Conservation (phyloP, 2,329 filamentous ascomycete species). For the Sporothrix sp. region DNA sequence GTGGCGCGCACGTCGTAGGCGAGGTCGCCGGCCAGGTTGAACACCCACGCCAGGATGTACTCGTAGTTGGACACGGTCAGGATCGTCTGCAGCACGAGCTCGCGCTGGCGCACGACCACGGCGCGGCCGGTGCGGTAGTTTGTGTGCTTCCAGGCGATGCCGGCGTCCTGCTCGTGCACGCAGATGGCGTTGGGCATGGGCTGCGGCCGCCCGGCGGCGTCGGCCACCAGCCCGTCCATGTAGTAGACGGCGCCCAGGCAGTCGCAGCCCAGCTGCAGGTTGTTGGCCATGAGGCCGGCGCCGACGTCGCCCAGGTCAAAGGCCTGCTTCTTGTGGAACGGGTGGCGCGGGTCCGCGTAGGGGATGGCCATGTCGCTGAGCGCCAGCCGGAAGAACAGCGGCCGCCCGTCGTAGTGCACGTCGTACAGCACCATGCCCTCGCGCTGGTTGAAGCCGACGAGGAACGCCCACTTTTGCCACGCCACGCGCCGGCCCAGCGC, state of each 20-base stretch:
- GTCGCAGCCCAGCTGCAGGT: constrained; percentile 58
- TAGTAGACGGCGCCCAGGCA: constrained; percentile 57
- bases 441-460: constrained; percentile 58
- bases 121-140: constrained; percentile 56
- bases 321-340: constrained; percentile 60
- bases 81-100: constrained; percentile 59
- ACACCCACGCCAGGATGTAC: constrained; percentile 44
- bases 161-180: constrained; percentile 61
- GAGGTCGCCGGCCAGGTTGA: constrained; percentile 54
- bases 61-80: constrained; percentile 64
- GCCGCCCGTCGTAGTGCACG: constrained; percentile 54
- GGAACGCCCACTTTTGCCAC: constrained; percentile 62
- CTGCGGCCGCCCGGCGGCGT: constrained; percentile 40
- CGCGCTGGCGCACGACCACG: constrained; percentile 49
- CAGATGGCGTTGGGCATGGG: constrained; percentile 48
- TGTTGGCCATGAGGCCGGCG: constrained; percentile 57
- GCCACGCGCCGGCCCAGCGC: constrained; percentile 33
- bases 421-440: constrained; percentile 65
- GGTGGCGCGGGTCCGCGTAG: constrained; percentile 56
- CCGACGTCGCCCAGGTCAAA: constrained; percentile 66
- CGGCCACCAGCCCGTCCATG: constrained; percentile 47
- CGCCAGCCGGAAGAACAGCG: constrained; percentile 56
- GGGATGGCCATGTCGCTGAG: constrained; percentile 59
- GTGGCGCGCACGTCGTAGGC: constrained; percentile 55
- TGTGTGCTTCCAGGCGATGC: constrained; percentile 62